Evolutionary conservation across 305 asterid species (phyloP), one percentile per base, ranked within the genome.

Genomic region (Solanum hybrid): DNA sequence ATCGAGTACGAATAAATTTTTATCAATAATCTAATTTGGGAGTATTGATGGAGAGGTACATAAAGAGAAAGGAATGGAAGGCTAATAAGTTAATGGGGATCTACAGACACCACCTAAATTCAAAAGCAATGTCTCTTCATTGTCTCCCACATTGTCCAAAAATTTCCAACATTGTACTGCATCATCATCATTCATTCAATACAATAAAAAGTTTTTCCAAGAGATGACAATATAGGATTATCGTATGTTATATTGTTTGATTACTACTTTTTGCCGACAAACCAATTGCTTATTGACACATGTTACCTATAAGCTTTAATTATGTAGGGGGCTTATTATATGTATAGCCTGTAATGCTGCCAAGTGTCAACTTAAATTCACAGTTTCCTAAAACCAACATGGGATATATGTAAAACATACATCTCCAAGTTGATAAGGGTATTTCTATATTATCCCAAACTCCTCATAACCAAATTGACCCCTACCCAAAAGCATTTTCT

Each of bases 51-150:
- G 7, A 36, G 9, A 42, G 64, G 60, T 6, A 79, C 10, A 26
- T 31, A 20, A 51, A 31, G 66, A 79, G 86, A 38, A 38, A 29
- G 60, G 32, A 14, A 26, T 79, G 22, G 32, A 79, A n/a, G 34
- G 26, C 42, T 76, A 66, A 80, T 16, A 27, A 56, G 91, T 85
- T 51, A 90, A 89, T 89, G 93, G 92, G 91, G 92, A 90, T 91
- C 93, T 92, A 90, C 38, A 84, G 75, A 84, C 60, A 79, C 75
- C 90, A 22, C 90, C 89, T 90, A 79, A 92, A 91, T 92, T 91
- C 89, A 90, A 94, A 94, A 94, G 92, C 90, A 64, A 82, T 93
- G 96, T 93, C 91, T 91, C 95, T 94, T 92, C 94, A 89, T 89
- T 92, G 96, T 93, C 94, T 90, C 94, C 96, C 95, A 88, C 93